These are phyloP conservation scores for Pseudogymnoascus sp. DNA, from an alignment of 2,329 filamentous ascomycete species.

Conservation along the genomic window DNA sequence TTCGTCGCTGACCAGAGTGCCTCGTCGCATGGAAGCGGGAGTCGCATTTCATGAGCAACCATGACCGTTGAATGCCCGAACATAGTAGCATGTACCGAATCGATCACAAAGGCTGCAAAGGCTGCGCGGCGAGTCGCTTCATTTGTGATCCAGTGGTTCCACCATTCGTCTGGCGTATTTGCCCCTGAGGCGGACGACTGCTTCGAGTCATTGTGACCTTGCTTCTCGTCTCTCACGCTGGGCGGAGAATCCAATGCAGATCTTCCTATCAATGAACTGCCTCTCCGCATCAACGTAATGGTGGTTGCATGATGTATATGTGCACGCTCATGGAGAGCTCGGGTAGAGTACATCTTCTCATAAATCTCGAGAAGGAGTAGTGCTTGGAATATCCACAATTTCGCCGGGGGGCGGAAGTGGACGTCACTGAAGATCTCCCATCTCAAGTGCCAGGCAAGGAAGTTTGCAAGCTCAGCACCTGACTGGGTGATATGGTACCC, in stretches of 20 bases:
- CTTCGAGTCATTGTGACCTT: constrained; percentile 43
- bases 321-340: constrained; percentile 83
- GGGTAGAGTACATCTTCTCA: constrained; percentile 96
- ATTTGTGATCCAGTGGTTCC: constrained; percentile 92
- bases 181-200: constrained; percentile 56
- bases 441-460: constrained; percentile 84
- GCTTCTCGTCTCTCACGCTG: constrained; percentile 45
- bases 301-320: constrained; percentile 97
- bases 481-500: constrained; percentile 64
- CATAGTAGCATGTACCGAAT: constrained; percentile 95
- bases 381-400: constrained; percentile 93
- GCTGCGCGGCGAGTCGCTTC: constrained; percentile 85
- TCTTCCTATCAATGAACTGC: constrained; percentile 81
- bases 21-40: constrained; percentile 89
- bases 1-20: constrained; percentile 85
- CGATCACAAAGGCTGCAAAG: constrained; percentile 89
- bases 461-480: constrained; percentile 79
- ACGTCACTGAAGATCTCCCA: constrained; percentile 93
- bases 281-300: constrained; percentile 88
- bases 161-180: constrained; percentile 79
- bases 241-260: constrained; percentile 79
- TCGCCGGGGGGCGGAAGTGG: constrained; percentile 84
- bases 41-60: constrained; percentile 90
- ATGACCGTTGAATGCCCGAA: constrained; percentile 96
- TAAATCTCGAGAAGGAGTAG: constrained; percentile 83